phyloP scores from a whole-genome alignment of 345 rosid species.

The Draba incana region DNA sequence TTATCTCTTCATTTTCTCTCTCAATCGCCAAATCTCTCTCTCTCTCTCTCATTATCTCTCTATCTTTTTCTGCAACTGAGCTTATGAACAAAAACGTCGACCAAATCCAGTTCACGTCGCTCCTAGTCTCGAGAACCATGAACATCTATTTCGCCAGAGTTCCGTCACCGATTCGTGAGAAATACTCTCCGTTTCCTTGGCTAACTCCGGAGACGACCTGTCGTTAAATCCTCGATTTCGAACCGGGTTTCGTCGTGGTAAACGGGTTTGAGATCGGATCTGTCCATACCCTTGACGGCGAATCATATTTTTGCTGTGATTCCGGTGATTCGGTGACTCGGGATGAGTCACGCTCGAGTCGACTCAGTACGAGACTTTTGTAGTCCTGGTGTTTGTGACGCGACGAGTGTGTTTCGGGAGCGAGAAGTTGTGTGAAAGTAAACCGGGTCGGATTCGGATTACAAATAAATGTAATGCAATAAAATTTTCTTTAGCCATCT shows the following conservation, averaged over 20 bases:
- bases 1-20: too few species aligned
- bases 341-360: conserved; percentile 78
- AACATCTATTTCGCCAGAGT: conserved; percentile 62
- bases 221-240: conserved; percentile 56
- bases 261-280: conserved; percentile 59
- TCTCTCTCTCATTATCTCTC: too few species aligned
- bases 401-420: conserved; percentile 60
- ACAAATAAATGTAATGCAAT: too few species aligned
- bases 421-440: conserved; percentile 45
- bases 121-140: conserved; percentile 82
- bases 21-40: too few species aligned
- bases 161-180: conserved; percentile 79
- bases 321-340: conserved; percentile 61
- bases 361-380: conserved; percentile 54
- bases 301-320: conserved; percentile 50
- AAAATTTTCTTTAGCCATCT: too few species aligned
- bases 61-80: too few species aligned
- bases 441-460: conserved; percentile 29
- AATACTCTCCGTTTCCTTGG: conserved; percentile 96
- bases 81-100: too few species aligned
- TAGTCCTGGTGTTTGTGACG: conserved; percentile 59
- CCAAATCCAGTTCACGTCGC: conserved; percentile 90
- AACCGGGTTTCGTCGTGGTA: conserved; percentile 38
- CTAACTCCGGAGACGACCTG: conserved; percentile 72
- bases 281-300: conserved; percentile 51